Conservation (phyloP, 1,284 basidiomycete species). For the Trichosporon sp. region DNA sequence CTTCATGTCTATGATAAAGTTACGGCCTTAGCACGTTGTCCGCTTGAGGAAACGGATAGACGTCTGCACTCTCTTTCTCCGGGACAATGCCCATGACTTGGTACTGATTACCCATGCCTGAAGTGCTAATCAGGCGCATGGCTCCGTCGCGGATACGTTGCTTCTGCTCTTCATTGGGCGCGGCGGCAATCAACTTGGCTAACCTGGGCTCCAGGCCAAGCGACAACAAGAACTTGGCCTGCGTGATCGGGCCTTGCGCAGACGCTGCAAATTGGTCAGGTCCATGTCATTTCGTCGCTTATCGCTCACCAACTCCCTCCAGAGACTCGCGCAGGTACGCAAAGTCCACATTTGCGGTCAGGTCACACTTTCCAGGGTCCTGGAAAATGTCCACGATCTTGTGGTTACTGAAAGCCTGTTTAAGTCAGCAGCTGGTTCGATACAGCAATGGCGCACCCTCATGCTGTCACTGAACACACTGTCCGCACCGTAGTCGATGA, state of each 20-base stretch:
- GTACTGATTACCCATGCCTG: constrained; percentile 65
- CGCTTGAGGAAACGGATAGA: constrained; percentile 53
- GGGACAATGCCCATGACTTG: constrained; percentile 60
- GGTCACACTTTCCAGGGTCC: constrained; percentile 81
- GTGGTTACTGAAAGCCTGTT: constrained; percentile 85
- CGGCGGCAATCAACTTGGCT: constrained; percentile 62
- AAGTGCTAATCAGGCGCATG: constrained; percentile 60
- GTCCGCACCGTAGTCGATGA: constrained; percentile 88
- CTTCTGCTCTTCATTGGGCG: constrained; percentile 59
- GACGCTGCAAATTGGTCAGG: constrained; percentile 49
- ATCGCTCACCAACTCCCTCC: constrained; percentile 63
- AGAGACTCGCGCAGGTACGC: constrained; percentile 79
- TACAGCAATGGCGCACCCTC: constrained; percentile 62
- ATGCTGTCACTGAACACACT: constrained; percentile 74
- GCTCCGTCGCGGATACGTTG: constrained; percentile 59
- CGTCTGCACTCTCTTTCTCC: constrained; percentile 36
- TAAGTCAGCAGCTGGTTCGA: not conserved
- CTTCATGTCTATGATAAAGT: not conserved
- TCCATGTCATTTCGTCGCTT: not conserved
- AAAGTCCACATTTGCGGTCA: constrained; percentile 97
- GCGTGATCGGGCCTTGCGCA: constrained; percentile 68
- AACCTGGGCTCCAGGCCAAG: constrained; percentile 71
- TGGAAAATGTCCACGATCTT: constrained; percentile 82
- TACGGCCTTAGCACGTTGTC: not conserved
- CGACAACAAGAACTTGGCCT: constrained; percentile 69